Evolutionary conservation across 202 grass and related monocot genomes (phyloP).

Genomic region (Schoenoplectus triqueter): DNA sequence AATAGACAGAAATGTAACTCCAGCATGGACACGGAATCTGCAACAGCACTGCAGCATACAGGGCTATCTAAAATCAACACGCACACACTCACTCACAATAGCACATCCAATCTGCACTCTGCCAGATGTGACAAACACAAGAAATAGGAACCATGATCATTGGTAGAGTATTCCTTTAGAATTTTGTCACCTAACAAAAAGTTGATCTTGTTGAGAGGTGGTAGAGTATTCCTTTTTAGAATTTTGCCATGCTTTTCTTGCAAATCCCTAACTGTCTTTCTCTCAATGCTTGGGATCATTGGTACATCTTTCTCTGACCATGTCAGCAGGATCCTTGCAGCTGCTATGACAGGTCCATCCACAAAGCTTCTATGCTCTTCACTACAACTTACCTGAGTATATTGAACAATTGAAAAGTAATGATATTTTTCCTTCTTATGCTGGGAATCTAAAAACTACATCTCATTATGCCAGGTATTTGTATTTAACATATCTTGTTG

Average conservation of each 20-base stretch:
- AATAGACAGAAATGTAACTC: slow-evolving; percentile 10
- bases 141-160: slow-evolving; percentile 52
- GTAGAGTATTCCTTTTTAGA: slow-evolving; percentile 67
- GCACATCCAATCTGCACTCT: not conserved
- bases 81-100: not conserved
- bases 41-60: not conserved
- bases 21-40: not conserved
- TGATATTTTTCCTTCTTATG: not conserved
- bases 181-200: slow-evolving; percentile 72
- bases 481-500: not conserved
- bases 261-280: slow-evolving; percentile 63
- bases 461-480: slow-evolving; percentile 2
- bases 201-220: slow-evolving; percentile 66
- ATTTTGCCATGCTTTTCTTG: slow-evolving; percentile 80
- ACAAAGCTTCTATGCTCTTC: slow-evolving; percentile 63
- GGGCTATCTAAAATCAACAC: not conserved
- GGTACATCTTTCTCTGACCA: slow-evolving; percentile 88
- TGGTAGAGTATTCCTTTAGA: slow-evolving; percentile 71
- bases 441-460: not conserved
- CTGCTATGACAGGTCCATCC: slow-evolving; percentile 79
- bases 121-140: slow-evolving; percentile 10
- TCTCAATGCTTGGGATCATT: slow-evolving; percentile 73
- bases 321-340: slow-evolving; percentile 74
- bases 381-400: slow-evolving; percentile 53
- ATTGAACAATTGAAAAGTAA: not conserved